Conservation (phyloP, 306 rosid genomes). For the Cucurbita ficifolia region DNA sequence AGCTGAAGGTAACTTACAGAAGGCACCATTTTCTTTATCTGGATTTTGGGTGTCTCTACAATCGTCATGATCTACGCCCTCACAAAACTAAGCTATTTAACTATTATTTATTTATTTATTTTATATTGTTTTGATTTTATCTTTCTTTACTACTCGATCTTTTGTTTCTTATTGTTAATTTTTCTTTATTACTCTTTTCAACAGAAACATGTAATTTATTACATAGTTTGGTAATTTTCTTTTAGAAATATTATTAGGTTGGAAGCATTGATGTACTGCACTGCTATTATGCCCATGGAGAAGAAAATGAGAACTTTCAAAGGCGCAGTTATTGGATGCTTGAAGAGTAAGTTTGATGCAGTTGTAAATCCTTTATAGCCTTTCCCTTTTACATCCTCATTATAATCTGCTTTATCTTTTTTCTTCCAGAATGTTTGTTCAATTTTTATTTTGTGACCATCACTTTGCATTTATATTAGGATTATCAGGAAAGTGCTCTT, state of each 20-base stretch:
- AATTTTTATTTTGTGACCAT: neutral
- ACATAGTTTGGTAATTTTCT: constrained; percentile 14
- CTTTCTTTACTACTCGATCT: neutral
- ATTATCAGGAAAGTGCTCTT: no score
- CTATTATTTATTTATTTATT: neutral
- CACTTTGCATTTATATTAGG: no score
- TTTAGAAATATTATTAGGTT: constrained; percentile 44
- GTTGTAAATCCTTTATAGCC: neutral
- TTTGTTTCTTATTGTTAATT: neutral
- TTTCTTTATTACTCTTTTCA: neutral
- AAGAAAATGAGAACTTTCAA: constrained; percentile 78
- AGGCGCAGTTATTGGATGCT: constrained; percentile 96
- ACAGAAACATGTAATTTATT: neutral
- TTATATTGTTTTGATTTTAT: neutral
- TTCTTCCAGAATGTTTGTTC: neutral
- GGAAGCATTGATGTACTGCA: constrained; percentile 84
- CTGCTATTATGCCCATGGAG: constrained; percentile 96
- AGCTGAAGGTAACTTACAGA: constrained; percentile 53
- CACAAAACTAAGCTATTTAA: neutral
- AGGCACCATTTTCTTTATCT: neutral
- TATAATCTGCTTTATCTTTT: neutral
- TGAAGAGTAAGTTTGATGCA: constrained; percentile 58
- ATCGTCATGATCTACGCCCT: neutral
- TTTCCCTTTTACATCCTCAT: neutral
- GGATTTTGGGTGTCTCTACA: neutral